Conservation (phyloP, 345 rosid species). For the Bruguiera sexangula region DNA sequence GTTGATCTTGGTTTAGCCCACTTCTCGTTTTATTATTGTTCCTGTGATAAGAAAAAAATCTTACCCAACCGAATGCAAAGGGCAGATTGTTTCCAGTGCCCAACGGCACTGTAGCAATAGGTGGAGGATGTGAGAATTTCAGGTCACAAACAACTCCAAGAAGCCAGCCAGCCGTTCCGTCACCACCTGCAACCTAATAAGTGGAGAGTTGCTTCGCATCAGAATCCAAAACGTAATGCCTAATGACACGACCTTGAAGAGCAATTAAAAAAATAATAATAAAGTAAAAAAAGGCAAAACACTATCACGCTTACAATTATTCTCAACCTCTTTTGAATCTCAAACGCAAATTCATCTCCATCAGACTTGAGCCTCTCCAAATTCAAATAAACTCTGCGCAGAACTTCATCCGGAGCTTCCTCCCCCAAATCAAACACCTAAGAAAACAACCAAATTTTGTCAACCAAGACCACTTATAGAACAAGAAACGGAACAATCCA, state of each 20-base stretch:
- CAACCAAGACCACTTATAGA: too few relatives aligned
- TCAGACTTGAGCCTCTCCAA: conserved; percentile 53
- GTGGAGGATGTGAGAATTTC: conserved; percentile 78
- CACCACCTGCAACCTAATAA: conserved; percentile 91
- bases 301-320: conserved; percentile 54
- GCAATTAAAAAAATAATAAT: too few relatives aligned
- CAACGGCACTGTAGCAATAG: conserved; percentile 87
- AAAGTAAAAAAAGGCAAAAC: too few relatives aligned
- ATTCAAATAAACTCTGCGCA: conserved; percentile 54
- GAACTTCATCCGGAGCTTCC: conserved; percentile 60
- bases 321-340: conserved; percentile 50
- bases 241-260: too few relatives aligned
- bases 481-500: conserved; percentile 42
- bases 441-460: too few relatives aligned
- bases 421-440: conserved; percentile 50
- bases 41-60: conserved; percentile 12
- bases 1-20: too few relatives aligned
- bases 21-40: too few relatives aligned
- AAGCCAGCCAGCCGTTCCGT: conserved; percentile 99
- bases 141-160: conserved; percentile 93
- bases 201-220: not conserved
- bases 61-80: conserved; percentile 92
- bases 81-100: conserved; percentile 98
- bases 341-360: conserved; percentile 39
- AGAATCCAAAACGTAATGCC: too few relatives aligned